These are phyloP conservation scores for Castanea crenata DNA, from an alignment of 306 rosid species.

Conservation along the genomic window DNA sequence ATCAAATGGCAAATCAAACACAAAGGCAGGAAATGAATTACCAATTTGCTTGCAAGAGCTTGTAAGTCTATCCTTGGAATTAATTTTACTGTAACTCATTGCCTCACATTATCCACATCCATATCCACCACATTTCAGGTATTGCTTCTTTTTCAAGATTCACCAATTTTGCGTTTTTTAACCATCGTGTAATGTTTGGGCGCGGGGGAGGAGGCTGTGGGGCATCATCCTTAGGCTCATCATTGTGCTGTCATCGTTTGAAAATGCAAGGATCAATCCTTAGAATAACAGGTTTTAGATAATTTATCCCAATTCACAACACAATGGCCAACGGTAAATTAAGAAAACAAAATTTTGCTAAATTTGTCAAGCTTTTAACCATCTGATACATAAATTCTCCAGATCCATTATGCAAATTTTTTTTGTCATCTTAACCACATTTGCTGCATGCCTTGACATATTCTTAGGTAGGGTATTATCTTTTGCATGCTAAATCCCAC, in stretches of 20 bases:
- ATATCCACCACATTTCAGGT: constrained; percentile 7
- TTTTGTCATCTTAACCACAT: neutral
- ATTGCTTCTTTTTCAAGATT: no score
- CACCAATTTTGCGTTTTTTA: no score
- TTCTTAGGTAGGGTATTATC: neutral
- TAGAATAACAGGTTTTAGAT: no score
- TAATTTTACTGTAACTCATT: constrained; percentile 85
- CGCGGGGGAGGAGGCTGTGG: no score
- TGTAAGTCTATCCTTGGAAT: constrained; percentile 96
- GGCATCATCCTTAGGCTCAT: no score
- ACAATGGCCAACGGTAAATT: neutral
- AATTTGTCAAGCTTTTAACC: neutral
- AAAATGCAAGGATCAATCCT: no score
- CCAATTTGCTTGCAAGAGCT: constrained; percentile 93
- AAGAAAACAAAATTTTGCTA: neutral
- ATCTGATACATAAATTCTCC: neutral
- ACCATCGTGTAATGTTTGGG: no score
- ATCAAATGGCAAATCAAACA: neutral
- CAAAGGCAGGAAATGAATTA: constrained; percentile 27
- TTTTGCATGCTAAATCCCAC: neutral
- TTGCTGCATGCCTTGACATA: neutral
- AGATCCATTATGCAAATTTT: neutral
- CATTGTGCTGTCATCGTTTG: no score
- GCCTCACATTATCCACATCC: constrained; percentile 91
- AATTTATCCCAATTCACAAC: neutral